Percentiles rank a stretch among this genome's conserved stretches.
These are phyloP conservation scores for Penicillium odoratum DNA, from an alignment of 495 filamentous ascomycete genomes.

Conservation along the genomic window DNA sequence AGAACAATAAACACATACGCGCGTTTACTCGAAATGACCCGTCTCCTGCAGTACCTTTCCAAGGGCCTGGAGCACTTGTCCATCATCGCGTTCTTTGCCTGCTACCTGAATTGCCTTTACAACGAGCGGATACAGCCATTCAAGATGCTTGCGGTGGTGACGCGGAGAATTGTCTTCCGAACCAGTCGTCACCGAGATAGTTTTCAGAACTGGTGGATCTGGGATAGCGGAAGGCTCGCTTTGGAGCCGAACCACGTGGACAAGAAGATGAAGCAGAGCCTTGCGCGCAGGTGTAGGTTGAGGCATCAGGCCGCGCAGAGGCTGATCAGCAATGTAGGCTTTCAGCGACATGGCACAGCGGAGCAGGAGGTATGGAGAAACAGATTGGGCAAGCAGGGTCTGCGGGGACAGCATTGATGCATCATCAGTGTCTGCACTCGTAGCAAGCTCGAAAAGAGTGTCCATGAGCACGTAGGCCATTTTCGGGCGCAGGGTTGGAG, in stretches of 20 bases:
- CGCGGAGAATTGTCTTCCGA: slow-evolving; percentile 9
- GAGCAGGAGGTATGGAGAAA: slow-evolving; percentile 81
- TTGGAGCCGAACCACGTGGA: slow-evolving; percentile 60
- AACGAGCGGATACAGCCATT: slow-evolving; percentile 80
- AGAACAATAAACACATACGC: slow-evolving; percentile 10
- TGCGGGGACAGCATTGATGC: slow-evolving; percentile 25
- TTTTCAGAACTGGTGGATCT: slow-evolving; percentile 47
- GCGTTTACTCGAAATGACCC: slow-evolving; percentile 38
- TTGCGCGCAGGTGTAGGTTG: slow-evolving; percentile 79
- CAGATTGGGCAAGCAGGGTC: slow-evolving; percentile 68
- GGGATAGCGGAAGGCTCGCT: slow-evolving; percentile 74
- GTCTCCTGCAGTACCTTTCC: slow-evolving; percentile 68
- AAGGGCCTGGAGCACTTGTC: slow-evolving; percentile 58
- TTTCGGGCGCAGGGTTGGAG: slow-evolving; percentile 60
- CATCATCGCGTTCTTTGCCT: slow-evolving; percentile 59
- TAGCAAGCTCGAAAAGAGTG: slow-evolving; percentile 69
- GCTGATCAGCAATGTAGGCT: slow-evolving; percentile 87
- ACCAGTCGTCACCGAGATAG: slow-evolving; percentile 45
- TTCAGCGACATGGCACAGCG: slow-evolving; percentile 77
- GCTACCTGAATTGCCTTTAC: slow-evolving; percentile 68
- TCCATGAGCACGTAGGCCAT: slow-evolving; percentile 82
- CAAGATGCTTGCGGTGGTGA: slow-evolving; percentile 68
- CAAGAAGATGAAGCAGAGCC: slow-evolving; percentile 73
- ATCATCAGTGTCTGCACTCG: slow-evolving; percentile 8
- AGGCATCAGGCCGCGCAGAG: slow-evolving; percentile 86